A percentile compares a stretch with the other conserved stretches of the same genome.
Evolutionary conservation across 768 basidiomycete genomes (phyloP).

Genomic region (Trametes cinnabarina): DNA sequence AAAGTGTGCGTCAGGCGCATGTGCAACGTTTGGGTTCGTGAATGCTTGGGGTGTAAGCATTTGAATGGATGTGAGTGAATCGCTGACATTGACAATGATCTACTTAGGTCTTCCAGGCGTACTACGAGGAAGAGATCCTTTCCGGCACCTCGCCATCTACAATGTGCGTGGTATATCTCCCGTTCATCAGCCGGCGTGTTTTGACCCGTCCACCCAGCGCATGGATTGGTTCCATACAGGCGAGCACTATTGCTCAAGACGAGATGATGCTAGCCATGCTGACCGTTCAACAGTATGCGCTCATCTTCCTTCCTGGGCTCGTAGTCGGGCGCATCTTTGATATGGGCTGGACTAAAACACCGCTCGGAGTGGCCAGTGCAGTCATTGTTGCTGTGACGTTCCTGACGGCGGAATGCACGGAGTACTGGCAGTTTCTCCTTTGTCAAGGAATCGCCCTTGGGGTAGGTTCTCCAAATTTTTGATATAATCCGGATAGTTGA

Average conservation of each 20-base stretch:
- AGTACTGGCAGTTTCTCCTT: conserved; percentile 77
- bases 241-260: conserved; percentile 20
- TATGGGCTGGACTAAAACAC: conserved; percentile 59
- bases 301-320: conserved; percentile 61
- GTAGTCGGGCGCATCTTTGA: conserved; percentile 71
- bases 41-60: conserved; percentile 73
- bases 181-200: not conserved
- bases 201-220: conserved; percentile 42
- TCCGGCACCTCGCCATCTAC: conserved; percentile 50
- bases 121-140: conserved; percentile 59
- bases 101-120: conserved; percentile 67
- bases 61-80: not conserved
- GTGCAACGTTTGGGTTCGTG: conserved; percentile 63
- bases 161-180: conserved; percentile 44
- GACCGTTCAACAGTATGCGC: conserved; percentile 49
- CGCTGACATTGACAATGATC: not conserved
- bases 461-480: conserved; percentile 36
- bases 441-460: conserved; percentile 71
- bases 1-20: conserved; percentile 35
- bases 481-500: not conserved
- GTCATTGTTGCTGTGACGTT: conserved; percentile 56
- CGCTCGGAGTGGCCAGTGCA: conserved; percentile 47
- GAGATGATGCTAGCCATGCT: not conserved
- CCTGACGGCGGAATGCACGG: conserved; percentile 65
- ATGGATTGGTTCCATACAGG: conserved; percentile 81